A percentile compares a stretch with the other conserved stretches of the same genome.
phyloP scores from a whole-genome alignment of 805 yeast species.

The Wickerhamomyces queroliae region DNA sequence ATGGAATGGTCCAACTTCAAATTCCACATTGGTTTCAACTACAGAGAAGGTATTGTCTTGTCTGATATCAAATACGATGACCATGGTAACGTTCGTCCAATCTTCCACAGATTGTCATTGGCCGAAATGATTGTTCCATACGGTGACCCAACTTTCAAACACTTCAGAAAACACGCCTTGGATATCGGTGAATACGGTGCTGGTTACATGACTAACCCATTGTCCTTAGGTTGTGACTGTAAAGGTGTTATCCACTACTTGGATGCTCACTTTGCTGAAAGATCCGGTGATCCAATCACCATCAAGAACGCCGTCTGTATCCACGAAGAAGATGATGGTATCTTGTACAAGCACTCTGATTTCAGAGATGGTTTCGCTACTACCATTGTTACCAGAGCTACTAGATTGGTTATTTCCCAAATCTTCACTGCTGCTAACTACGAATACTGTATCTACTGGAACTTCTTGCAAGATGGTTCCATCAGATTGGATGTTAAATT shows the following conservation, averaged over 20 bases:
- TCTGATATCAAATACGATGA: slow-evolving; percentile 71
- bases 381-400: slow-evolving; percentile 69
- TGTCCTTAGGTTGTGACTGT: slow-evolving; percentile 78
- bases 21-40: slow-evolving; percentile 78
- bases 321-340: slow-evolving; percentile 83
- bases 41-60: slow-evolving; percentile 79
- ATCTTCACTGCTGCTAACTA: slow-evolving; percentile 85
- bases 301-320: slow-evolving; percentile 76
- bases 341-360: slow-evolving; percentile 77
- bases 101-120: slow-evolving; percentile 73
- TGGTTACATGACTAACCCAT: slow-evolving; percentile 78
- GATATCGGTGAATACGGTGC: slow-evolving; percentile 89
- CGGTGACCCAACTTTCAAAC: slow-evolving; percentile 75
- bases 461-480: slow-evolving; percentile 78
- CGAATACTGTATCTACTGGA: slow-evolving; percentile 83
- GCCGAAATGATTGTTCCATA: slow-evolving; percentile 85
- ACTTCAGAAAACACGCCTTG: slow-evolving; percentile 80
- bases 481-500: slow-evolving; percentile 74
- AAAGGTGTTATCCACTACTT: slow-evolving; percentile 80
- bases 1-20: slow-evolving; percentile 76
- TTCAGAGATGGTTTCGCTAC: slow-evolving; percentile 77
- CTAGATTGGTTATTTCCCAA: slow-evolving; percentile 68
- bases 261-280: slow-evolving; percentile 71
- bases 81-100: slow-evolving; percentile 65
- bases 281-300: slow-evolving; percentile 63